Conservation (phyloP, 139 green algal genomes). For the Chlamydomonas eustigma region DNA sequence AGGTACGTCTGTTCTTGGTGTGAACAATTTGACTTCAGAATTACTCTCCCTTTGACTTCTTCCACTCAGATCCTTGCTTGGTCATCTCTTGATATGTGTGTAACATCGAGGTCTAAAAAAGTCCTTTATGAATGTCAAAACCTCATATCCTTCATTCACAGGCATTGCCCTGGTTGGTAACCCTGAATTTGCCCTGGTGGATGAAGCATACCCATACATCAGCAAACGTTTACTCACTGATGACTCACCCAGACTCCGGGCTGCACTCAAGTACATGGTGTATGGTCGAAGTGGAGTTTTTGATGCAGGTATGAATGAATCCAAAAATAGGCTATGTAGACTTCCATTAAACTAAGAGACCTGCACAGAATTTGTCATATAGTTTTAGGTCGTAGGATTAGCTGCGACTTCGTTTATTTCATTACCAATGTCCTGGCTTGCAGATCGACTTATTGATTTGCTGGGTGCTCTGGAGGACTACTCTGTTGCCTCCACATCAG, state of each 20-base stretch:
- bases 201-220: constrained; percentile 98
- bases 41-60: no score
- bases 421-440: no score
- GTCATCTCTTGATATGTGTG: no score
- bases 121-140: no score
- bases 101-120: no score
- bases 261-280: constrained; percentile 78
- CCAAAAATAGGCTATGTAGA: background rate
- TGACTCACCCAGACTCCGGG: constrained; percentile 76
- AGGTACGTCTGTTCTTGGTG: no score
- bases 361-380: no score
- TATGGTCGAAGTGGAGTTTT: constrained; percentile 46
- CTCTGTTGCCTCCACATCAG: constrained; percentile 48
- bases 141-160: constrained; percentile 3
- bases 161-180: constrained; percentile 81
- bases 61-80: no score
- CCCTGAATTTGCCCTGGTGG: constrained; percentile 94
- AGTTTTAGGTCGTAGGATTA: no score
- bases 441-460: constrained; percentile 93
- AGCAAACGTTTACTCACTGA: constrained; percentile 89
- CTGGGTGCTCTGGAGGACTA: constrained; percentile 95
- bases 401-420: no score
- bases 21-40: no score
- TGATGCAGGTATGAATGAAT: constrained; percentile 31
- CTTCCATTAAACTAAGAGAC: no score